Base-by-base conservation (phyloP, 805 yeast species). In the Barnettozyma wickerhamii region DNA sequence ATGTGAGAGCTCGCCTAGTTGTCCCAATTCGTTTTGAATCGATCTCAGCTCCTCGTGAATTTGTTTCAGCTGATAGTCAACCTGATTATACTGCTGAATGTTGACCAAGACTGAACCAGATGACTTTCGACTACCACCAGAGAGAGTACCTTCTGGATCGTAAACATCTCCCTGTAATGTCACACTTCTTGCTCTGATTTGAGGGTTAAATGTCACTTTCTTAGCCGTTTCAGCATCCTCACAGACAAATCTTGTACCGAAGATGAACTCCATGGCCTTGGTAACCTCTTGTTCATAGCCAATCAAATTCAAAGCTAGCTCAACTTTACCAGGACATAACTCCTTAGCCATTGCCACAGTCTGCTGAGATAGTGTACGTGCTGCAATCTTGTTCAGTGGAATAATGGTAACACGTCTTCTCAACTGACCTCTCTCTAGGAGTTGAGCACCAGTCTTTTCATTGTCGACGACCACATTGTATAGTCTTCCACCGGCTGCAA, bases 101-200 rank as follows among this genome's bases (percentile, higher is more conserved):
- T 75, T 77, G 10, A 77, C 59, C 42, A 90, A 67, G 3, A 84
- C 60, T 0, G 88, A 74, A 2, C 77, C 71, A 13, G 75, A 65
- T 36, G 69, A 68, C 47, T 71, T 79, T 50, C 91, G 72, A 17
- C 95, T 81, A n/a, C 98, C 98, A 35, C 99, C 99, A 1, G 96
- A 85, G 20, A 93, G 68, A 7, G 95, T 86, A 13, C 99, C 99
- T 50, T 84, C 88, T 0, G 99, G 99, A 58, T 93, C 99, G 63
- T 90, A 93, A 10, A 83, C 75, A 60, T 93, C 99, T 38, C 99
- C 99, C 40, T 89, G 90, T 26, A 85, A 60, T 0, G 99, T 93
- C 13, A 95, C 88, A 23, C 95, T 81, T 53, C 89, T 79, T 1
- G 90, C 72, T 47, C 87, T 72, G 13, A 91, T 79, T 40, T 77